These are phyloP conservation scores for Copromyces sp. DNA, from an alignment of 495 filamentous ascomycete genomes.

Conservation along the genomic window DNA sequence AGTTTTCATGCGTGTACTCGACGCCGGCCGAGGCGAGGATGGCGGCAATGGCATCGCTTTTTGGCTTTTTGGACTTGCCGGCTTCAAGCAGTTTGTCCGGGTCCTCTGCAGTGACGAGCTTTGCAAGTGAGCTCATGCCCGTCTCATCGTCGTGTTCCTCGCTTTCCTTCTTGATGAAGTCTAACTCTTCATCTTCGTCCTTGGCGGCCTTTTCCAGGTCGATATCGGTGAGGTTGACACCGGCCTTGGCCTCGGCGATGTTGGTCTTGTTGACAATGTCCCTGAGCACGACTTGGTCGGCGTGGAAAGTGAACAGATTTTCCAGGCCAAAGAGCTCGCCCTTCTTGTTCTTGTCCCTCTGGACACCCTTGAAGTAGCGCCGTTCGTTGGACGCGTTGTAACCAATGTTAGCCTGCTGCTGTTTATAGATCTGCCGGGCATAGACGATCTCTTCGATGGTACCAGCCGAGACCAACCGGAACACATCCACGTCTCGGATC, in stretches of 20 bases:
- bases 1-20: conserved; percentile 93
- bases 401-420: conserved; percentile 96
- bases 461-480: conserved; percentile 82
- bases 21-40: conserved; percentile 86
- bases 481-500: conserved; percentile 87
- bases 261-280: conserved; percentile 98
- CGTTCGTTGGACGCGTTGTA: conserved; percentile 89
- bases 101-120: conserved; percentile 51
- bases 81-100: conserved; percentile 25
- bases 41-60: conserved; percentile 72
- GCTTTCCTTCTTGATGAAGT: conserved; percentile 33
- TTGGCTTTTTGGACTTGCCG: conserved; percentile 24
- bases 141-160: conserved; percentile 44
- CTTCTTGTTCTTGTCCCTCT: conserved; percentile 64
- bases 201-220: conserved; percentile 49
- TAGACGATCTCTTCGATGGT: conserved; percentile 98
- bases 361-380: conserved; percentile 91
- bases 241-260: conserved; percentile 82
- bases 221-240: conserved; percentile 67
- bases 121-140: conserved; percentile 69
- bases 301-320: conserved; percentile 80
- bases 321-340: conserved; percentile 89
- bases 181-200: conserved; percentile 34
- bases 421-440: conserved; percentile 95
- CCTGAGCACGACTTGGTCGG: conserved; percentile 67